Base-by-base conservation (phyloP, 352 stramenopile genomes). In the Globisporangium takayamanum region DNA sequence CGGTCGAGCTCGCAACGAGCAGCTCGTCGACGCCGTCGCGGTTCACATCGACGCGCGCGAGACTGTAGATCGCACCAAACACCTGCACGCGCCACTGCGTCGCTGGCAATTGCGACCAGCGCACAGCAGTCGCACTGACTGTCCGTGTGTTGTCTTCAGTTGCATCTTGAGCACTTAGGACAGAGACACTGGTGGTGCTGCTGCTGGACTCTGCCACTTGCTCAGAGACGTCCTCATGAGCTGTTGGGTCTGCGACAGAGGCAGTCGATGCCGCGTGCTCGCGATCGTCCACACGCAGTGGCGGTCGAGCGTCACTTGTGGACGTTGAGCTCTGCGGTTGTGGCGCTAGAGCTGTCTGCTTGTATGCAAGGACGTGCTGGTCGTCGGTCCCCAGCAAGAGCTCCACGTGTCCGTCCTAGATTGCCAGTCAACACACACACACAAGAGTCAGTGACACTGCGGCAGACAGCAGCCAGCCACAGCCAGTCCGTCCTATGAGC, bases 41-140 rank as follows among this genome's bases (percentile, higher is more conserved):
- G 52, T 92, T 90, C 14, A 89, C 50, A 59, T 92, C 82, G 47
- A 78, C 59, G 65, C 69, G 81, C 5, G 77, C 53, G n/a, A 92
- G 67, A 55, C 78, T 88, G 69, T 90, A 92, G 63, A 92, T 79
- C 37, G 70, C 59, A 0, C 82, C 82, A 53, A 89, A 89, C 0
- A 67, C 75, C 20, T 87, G 64, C 37, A 92, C 54, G 45, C 78
- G 55, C 75, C 77, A 89, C 10, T 63, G 39, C 1, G 56, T 45
- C 7, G 56, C 46, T 1, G 65, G 36, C 30, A 84, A 33, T 41
- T 67, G 57, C 8, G 63, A 48, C 80, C 80, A 90, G 12, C 46
- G 11, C 30, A 46, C n/a, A 50, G 11, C 16, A 11, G 36, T 18
- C n/a, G 18, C 14, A 4, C 18, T 22, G 5, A 6, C 25, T n/a